Percentiles rank a stretch among this genome's conserved stretches.
Conservation (phyloP, 108 stramenopile genomes). For the Asterionellopsis glacialis region DNA sequence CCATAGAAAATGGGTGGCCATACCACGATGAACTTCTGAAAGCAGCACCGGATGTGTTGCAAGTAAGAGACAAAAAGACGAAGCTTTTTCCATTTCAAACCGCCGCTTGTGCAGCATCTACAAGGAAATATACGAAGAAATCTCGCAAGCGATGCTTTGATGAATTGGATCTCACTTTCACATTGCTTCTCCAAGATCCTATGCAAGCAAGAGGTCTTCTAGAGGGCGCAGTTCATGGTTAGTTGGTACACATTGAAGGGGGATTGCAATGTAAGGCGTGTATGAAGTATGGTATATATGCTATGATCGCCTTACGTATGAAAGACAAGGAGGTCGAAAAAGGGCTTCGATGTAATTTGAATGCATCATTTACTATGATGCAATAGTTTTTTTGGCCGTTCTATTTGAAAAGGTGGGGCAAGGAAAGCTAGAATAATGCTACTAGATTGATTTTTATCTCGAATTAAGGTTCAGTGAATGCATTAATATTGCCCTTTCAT, state of each 20-base stretch:
- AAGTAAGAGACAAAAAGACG: slow-evolving; percentile 14
- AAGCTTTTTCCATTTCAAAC: slow-evolving; percentile 26
- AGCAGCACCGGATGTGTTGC: slow-evolving; percentile 19
- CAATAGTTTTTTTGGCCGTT: background rate
- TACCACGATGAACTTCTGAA: slow-evolving; percentile 39
- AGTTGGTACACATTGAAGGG: background rate
- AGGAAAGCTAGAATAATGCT: background rate
- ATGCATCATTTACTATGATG: too few relatives aligned
- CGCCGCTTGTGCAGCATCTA: slow-evolving; percentile 11
- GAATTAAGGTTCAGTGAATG: too few relatives aligned
- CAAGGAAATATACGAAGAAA: background rate
- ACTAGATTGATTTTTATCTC: too few relatives aligned
- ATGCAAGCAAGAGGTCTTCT: background rate
- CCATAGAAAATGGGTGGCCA: slow-evolving; percentile 63
- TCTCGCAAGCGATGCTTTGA: background rate
- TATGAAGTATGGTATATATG: background rate
- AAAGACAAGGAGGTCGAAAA: too few relatives aligned
- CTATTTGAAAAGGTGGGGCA: background rate
- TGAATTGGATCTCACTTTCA: background rate
- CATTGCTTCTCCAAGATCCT: background rate
- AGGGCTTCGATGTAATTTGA: background rate
- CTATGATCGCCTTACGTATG: too few relatives aligned
- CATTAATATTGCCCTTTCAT: too few relatives aligned
- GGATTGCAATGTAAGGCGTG: background rate
- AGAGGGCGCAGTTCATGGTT: background rate